Conservation (phyloP, 106 monocot species). For the Apostasia ramifera region DNA sequence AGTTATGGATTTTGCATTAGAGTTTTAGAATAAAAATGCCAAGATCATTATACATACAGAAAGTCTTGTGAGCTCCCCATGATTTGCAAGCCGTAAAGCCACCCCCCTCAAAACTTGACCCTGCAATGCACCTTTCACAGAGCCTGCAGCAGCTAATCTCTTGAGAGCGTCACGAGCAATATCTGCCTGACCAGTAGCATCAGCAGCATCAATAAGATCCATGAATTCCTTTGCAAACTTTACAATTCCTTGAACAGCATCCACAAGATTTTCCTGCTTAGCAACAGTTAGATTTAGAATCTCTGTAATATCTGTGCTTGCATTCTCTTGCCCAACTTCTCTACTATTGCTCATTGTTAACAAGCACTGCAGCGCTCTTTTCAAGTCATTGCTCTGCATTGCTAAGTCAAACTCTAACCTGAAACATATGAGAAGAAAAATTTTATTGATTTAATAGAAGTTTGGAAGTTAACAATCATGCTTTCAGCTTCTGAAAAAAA, state of each 20-base stretch:
- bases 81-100: slow-evolving; percentile 90
- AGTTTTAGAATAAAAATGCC: background rate
- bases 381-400: slow-evolving; percentile 95
- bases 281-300: slow-evolving; percentile 82
- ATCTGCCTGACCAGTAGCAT: slow-evolving; percentile 93
- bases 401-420: slow-evolving; percentile 99
- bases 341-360: slow-evolving; percentile 97
- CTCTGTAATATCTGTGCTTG: slow-evolving; percentile 59
- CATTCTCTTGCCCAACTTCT: slow-evolving; percentile 73
- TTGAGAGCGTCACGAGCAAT: slow-evolving; percentile 95
- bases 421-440: slow-evolving; percentile 1
- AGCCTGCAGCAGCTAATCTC: slow-evolving; percentile 90
- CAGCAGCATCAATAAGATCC: slow-evolving; percentile 93
- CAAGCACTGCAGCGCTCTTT: slow-evolving; percentile 92
- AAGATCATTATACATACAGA: slow-evolving; percentile 50
- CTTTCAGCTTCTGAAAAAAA: too few relatives aligned
- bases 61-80: slow-evolving; percentile 89
- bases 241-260: slow-evolving; percentile 90
- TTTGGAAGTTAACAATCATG: background rate
- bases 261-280: slow-evolving; percentile 91
- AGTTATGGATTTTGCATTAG: too few relatives aligned
- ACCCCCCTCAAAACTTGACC: slow-evolving; percentile 80
- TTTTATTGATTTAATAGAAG: background rate
- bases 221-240: slow-evolving; percentile 96
- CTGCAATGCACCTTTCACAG: slow-evolving; percentile 89